A percentile compares a stretch with the other conserved stretches of the same genome.
phyloP scores from a whole-genome alignment of 2,329 filamentous ascomycete species.

The Dactylella cylindrospora region DNA sequence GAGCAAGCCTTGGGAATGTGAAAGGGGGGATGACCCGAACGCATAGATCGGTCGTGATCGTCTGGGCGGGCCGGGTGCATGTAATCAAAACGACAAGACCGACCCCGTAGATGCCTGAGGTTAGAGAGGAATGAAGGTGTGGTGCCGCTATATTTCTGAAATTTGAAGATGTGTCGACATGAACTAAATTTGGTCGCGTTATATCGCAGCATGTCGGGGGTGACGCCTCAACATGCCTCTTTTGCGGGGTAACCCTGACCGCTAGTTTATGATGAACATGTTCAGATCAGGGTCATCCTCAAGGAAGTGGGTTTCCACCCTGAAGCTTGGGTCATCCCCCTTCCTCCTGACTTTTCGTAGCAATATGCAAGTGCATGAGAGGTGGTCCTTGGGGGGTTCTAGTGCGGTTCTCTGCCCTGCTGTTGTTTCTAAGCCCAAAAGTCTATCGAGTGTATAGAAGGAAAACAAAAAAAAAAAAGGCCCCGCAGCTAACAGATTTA shows the following conservation, averaged over 20 bases:
- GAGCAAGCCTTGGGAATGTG: constrained; percentile 19
- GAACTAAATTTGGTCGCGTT: background rate
- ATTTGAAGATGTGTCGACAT: constrained; percentile 1
- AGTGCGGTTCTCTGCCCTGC: constrained; percentile 4
- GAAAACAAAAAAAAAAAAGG: constrained; percentile 29
- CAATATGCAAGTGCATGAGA: too few species aligned
- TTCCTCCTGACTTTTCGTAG: too few species aligned
- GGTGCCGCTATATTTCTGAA: constrained; percentile 3
- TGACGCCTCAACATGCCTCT: constrained; percentile 31
- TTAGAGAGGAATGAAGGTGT: constrained; percentile 11
- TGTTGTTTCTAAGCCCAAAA: constrained; percentile 17
- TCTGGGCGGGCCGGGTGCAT: constrained; percentile 28
- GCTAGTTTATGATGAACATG: too few species aligned
- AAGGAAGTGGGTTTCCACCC: too few species aligned
- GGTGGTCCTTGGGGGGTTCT: background rate
- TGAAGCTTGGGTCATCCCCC: too few species aligned
- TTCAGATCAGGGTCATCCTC: too few species aligned
- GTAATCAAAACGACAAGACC: constrained; percentile 20
- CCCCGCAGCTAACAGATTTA: constrained; percentile 27
- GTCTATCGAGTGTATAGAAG: too few species aligned
- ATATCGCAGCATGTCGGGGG: too few species aligned
- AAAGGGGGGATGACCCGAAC: constrained; percentile 21
- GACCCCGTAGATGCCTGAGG: constrained; percentile 30
- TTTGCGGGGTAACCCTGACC: constrained; percentile 43
- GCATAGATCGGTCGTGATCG: constrained; percentile 20